A percentile compares a stretch with the other conserved stretches of the same genome.
These are phyloP conservation scores for Periglandula ipomoeae DNA, from an alignment of 2,329 filamentous ascomycete genomes.

Conservation along the genomic window DNA sequence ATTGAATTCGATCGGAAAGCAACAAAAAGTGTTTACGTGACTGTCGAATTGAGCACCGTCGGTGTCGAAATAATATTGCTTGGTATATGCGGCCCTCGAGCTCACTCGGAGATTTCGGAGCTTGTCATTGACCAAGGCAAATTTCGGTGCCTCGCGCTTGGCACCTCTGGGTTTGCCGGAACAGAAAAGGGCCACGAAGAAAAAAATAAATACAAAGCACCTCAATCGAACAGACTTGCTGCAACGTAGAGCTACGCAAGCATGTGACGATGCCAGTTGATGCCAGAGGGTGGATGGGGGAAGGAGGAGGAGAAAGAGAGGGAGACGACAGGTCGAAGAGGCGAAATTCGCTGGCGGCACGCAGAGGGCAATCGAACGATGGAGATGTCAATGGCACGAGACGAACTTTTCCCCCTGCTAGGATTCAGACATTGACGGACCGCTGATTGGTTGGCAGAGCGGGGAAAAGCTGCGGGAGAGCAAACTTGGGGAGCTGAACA, in stretches of 20 bases:
- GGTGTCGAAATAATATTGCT: conserved; percentile 1
- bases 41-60: conserved; percentile 7
- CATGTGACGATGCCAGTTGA: conserved; percentile 1
- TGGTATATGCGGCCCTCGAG: conserved; percentile 10
- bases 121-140: conserved; percentile 13
- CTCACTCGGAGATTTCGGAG: conserved; percentile 15
- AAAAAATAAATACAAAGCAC: not conserved
- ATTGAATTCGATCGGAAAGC: not conserved
- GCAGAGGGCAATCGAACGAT: conserved; percentile 17
- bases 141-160: conserved; percentile 8
- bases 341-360: not conserved
- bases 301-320: not conserved
- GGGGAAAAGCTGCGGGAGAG: conserved; percentile 13
- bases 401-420: conserved; percentile 10
- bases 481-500: conserved; percentile 8
- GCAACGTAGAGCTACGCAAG: conserved; percentile 2
- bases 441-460: conserved; percentile 22
- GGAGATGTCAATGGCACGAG: conserved; percentile 12
- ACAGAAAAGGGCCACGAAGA: not conserved
- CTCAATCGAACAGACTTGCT: conserved; percentile 7
- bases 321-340: not conserved
- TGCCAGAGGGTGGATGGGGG: not conserved
- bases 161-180: not conserved
- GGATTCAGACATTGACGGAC: conserved; percentile 1
- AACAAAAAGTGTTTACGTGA: not conserved